A percentile compares a stretch with the other conserved stretches of the same genome.
Conservation (phyloP, 768 basidiomycete species). For the Floccularia luteovirens region DNA sequence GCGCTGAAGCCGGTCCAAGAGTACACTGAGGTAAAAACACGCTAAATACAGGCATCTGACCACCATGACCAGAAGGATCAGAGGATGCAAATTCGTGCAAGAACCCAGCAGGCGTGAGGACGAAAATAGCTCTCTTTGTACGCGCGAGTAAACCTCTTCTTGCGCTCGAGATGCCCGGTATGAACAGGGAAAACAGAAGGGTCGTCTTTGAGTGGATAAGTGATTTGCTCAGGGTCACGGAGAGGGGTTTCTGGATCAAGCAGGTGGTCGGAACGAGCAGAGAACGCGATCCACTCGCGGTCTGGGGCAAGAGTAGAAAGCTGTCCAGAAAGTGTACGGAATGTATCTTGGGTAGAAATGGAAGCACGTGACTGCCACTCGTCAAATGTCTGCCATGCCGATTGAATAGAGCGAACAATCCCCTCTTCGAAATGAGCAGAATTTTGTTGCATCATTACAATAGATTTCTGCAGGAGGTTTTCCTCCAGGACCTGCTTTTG, state of each 20-base stretch:
- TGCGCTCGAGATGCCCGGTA: slow-evolving; percentile 86
- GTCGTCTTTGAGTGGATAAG: slow-evolving; percentile 89
- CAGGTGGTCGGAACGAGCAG: slow-evolving; percentile 88
- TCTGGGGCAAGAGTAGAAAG: slow-evolving; percentile 82
- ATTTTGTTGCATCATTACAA: slow-evolving; percentile 98
- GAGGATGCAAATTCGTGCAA: slow-evolving; percentile 84
- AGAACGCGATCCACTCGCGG: slow-evolving; percentile 93
- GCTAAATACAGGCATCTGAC: slow-evolving; percentile 63
- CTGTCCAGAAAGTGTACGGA: slow-evolving; percentile 57
- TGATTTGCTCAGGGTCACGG: slow-evolving; percentile 65
- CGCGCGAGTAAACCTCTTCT: slow-evolving; percentile 87
- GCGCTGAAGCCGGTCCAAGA: slow-evolving; percentile 79
- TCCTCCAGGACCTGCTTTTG: slow-evolving; percentile 94
- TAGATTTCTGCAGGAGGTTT: slow-evolving; percentile 94
- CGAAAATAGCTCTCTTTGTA: slow-evolving; percentile 85
- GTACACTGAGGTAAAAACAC: slow-evolving; percentile 95
- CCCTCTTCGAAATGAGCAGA: slow-evolving; percentile 96
- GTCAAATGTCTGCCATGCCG: slow-evolving; percentile 95
- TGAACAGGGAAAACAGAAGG: slow-evolving; percentile 81
- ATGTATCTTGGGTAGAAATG: slow-evolving; percentile 64
- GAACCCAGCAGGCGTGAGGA: slow-evolving; percentile 94
- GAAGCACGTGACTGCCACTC: slow-evolving; percentile 88
- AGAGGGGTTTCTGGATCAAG: slow-evolving; percentile 96
- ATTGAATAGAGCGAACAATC: slow-evolving; percentile 90
- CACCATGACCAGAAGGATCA: slow-evolving; percentile 50